Evolutionary conservation across 805 yeast genomes (phyloP), one percentile per base, ranked within the genome.

Genomic region (Zygosaccharomyces gambellarensis): DNA sequence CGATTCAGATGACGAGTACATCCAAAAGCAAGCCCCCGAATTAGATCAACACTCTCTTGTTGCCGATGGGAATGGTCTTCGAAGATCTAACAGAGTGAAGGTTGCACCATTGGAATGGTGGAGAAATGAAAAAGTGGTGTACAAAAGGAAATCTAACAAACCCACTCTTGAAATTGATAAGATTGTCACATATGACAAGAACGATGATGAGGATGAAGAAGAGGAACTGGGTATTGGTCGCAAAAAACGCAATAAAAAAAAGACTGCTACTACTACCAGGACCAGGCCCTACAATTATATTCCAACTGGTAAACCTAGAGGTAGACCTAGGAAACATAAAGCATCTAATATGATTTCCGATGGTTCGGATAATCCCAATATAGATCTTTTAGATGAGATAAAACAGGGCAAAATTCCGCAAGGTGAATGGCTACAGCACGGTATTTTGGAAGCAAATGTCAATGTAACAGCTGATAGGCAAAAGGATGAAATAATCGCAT

Each of bases 81-180:
- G 95, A 54, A 71, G 87, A 54, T 85, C 95, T 0, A 72, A 76
- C 29, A 74, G 96, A 58, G 77, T 80, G 0, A 77, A 79, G 53
- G 75, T 85, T 5, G 78, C 83, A 3, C 92, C 95, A 0, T 69
- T 89, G 54, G 90, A 88, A 2, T 86, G 76, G 63, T 89, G 96
- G 96, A 79, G 86, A 63, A 87, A 86, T 60, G 96, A 89, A 66
- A 73, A 81, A 51, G 78, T 85, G 28, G 78, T 86, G 3, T 89
- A 85, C 60, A 71, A 74, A 38, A 69, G 71, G 43, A 60, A 55
- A 14, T 52, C 63, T 4, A 56, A 56, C n/a, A 67, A 66, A 17
- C 72, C 78, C 6, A 75, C 83, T 6, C 81, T 81, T 45, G 79
- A 79, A 39, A 75, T 85, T 23, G 75, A 77, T 47, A 80, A 78